These are phyloP conservation scores for Cinnamomum micranthum DNA, from an alignment of 164 flowering plant species.

Conservation along the genomic window DNA sequence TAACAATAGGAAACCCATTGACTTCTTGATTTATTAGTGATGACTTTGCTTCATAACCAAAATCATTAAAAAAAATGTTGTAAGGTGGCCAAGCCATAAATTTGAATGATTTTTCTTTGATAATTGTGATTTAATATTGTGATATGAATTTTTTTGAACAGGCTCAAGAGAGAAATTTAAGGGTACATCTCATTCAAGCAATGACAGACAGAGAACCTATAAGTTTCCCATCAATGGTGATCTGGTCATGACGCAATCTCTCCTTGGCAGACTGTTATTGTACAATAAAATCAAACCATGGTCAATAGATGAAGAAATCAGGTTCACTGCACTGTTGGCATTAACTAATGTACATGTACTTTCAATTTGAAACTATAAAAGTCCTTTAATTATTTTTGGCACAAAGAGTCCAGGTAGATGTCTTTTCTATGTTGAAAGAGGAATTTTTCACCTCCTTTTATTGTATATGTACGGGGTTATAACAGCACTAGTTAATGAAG, in stretches of 20 bases:
- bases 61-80: not conserved
- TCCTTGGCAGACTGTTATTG: not conserved
- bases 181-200: conserved; percentile 36
- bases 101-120: not conserved
- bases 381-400: no score
- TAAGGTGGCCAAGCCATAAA: not conserved
- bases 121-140: not conserved
- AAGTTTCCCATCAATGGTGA: not conserved
- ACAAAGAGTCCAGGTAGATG: no score
- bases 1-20: not conserved
- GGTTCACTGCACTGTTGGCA: no score
- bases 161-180: conserved; percentile 46
- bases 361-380: no score
- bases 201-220: not conserved
- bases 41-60: not conserved
- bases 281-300: not conserved
- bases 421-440: no score
- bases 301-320: not conserved
- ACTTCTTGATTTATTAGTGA: not conserved
- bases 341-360: no score
- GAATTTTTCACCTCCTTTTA: no score
- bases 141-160: conserved; percentile 18
- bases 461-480: no score
- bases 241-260: not conserved
- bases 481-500: no score